Percentiles rank a stretch among this genome's conserved stretches.
phyloP scores from a whole-genome alignment of 768 basidiomycete genomes.

The Pisolithus orientalis region DNA sequence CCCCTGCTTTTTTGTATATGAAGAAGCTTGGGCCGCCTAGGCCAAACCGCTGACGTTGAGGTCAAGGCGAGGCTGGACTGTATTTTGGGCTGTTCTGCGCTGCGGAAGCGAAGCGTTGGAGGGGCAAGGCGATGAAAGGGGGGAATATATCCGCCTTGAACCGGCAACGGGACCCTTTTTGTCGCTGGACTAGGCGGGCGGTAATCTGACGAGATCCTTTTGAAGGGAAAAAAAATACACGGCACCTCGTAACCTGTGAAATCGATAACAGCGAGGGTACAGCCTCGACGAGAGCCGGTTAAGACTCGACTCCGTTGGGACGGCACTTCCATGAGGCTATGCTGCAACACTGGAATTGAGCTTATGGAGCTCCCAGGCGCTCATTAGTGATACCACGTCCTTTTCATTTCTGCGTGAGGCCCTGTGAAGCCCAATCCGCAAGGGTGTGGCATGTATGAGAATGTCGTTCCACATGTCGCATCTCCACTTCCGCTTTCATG shows the following conservation, averaged over 20 bases:
- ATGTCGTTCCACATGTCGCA: no score
- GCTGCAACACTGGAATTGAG: neutral
- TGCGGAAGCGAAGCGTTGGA: constrained; percentile 11
- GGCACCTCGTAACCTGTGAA: neutral
- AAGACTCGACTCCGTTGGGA: no score
- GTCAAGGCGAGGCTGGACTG: constrained; percentile 17
- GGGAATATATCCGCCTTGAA: no score
- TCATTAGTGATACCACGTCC: neutral
- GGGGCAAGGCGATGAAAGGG: constrained; percentile 9
- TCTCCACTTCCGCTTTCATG: no score
- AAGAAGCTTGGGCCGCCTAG: neutral
- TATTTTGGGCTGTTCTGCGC: constrained; percentile 5
- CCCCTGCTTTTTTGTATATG: constrained; percentile 14
- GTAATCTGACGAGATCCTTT: no score
- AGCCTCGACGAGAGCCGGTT: neutral
- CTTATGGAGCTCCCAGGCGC: neutral
- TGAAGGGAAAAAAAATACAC: no score
- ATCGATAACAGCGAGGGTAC: neutral
- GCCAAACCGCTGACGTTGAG: constrained; percentile 14
- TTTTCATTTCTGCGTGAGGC: neutral
- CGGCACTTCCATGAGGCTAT: neutral
- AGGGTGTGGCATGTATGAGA: neutral
- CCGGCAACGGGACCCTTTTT: no score
- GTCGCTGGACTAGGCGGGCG: no score
- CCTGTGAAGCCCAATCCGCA: neutral